A percentile compares a stretch with the other conserved stretches of the same genome.
Conservation (phyloP, 116 monocot genomes). For the Cymodocea nodosa region DNA sequence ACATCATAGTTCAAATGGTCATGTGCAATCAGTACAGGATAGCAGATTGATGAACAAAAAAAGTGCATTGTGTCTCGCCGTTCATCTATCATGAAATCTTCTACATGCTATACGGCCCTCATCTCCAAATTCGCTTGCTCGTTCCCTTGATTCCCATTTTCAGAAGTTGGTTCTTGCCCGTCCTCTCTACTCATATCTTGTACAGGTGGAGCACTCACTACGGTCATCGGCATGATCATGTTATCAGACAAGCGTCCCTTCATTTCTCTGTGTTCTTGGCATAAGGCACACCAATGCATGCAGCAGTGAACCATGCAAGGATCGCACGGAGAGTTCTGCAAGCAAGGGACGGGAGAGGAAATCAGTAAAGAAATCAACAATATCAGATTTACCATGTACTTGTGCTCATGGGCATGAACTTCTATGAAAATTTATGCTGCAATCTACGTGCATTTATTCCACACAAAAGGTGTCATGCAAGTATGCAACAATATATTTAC, state of each 20-base stretch:
- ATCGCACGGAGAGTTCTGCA: conserved; percentile 63
- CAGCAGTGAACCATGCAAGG: conserved; percentile 62
- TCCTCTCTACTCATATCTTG: conserved; percentile 42
- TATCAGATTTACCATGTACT: neutral
- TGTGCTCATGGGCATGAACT: neutral
- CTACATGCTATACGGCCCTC: conserved; percentile 16
- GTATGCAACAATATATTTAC: no score
- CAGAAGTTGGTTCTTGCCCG: conserved; percentile 2
- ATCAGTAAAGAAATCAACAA: neutral
- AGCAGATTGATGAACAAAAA: neutral
- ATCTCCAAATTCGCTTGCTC: conserved; percentile 22
- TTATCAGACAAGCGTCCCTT: conserved; percentile 33
- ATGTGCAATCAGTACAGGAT: neutral
- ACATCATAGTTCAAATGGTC: neutral
- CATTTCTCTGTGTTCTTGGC: conserved; percentile 63
- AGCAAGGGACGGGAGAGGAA: no score
- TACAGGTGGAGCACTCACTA: conserved; percentile 34
- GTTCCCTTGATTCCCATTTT: conserved; percentile 5
- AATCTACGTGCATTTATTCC: no score
- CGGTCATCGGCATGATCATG: conserved; percentile 25
- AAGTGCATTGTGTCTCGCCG: neutral
- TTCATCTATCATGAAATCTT: neutral
- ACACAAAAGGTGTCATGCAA: no score
- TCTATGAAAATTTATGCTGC: neutral
- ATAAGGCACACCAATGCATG: conserved; percentile 61